Percentiles rank a stretch among this genome's conserved stretches.
Evolutionary conservation across 768 basidiomycete genomes (phyloP).

Genomic region (Hypsizygus marmoreus): DNA sequence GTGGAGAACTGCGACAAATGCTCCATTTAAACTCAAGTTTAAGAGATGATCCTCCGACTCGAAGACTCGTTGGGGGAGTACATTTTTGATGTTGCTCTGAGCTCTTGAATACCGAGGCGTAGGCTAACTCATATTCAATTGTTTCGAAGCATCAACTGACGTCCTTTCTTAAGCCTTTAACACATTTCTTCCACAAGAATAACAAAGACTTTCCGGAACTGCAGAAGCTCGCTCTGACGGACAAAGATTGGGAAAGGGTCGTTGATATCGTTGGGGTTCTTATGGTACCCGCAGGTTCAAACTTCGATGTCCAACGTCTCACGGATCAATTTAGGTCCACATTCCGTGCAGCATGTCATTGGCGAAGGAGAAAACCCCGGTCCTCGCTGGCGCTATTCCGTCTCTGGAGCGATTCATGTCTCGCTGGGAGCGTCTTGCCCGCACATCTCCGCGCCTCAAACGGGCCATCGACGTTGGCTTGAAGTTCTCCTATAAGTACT

Average conservation of each 20-base stretch:
- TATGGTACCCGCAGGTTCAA: neutral
- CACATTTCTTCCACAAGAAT: no score
- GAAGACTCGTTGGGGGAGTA: no score
- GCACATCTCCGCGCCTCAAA: constrained; percentile 5
- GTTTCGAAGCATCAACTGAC: no score
- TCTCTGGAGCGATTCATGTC: constrained; percentile 22
- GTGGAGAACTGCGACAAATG: no score
- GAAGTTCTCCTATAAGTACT: constrained; percentile 12
- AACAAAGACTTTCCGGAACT: no score
- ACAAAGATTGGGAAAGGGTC: constrained; percentile 15
- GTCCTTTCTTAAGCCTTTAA: no score
- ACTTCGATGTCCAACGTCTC: neutral
- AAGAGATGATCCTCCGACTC: no score
- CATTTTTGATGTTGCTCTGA: no score
- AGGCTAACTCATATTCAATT: no score
- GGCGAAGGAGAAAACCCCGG: constrained; percentile 18
- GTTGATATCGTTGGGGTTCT: constrained; percentile 19
- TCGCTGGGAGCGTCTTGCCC: constrained; percentile 12
- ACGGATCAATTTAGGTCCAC: constrained; percentile 8
- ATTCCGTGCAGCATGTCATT: constrained; percentile 18
- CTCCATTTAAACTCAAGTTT: no score
- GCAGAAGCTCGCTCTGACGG: constrained; percentile 6
- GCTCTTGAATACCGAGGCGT: no score
- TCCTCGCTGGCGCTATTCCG: constrained; percentile 21
- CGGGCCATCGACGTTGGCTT: constrained; percentile 7